Evolutionary conservation across 768 basidiomycete genomes (phyloP), one percentile per base, ranked within the genome.

Genomic region (Leccinum sublutescens): DNA sequence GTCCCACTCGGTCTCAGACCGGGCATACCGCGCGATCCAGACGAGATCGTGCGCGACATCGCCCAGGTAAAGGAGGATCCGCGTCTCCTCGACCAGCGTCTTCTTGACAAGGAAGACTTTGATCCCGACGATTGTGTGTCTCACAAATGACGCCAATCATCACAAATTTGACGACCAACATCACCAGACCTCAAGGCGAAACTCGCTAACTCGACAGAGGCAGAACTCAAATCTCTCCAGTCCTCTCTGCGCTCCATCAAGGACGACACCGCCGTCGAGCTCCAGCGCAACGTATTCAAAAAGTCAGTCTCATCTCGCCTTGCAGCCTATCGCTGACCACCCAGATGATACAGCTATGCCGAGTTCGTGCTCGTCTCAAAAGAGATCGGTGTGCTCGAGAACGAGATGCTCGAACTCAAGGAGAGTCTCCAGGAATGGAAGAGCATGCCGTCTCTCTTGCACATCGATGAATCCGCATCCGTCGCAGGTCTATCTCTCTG

Each of bases 321-420:
- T 33, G 2, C 12, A 19, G 1, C 27, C 54, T 19, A 40, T 21
- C 36, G 11, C 52, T 75, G 60, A 67, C 48, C 25, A 45, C 34
- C 12, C 27, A 17, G 3, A 40, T 57, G 48, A 66, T 57, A 17
- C 67, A 98, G 96, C 75, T 98, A 98, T 69, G 91, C 95, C 50
- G 94, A 98, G 71, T 98, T 98, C 70, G 92, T 99, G 27, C 81
- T 89, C 56, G 92, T 99, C 21, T 97, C 97, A 4, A 98, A 98
- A 70, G 97, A 98, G 75, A 96, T 99, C 55, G 88, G 91, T 27
- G 88, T 91, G 1, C 84, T 99, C 27, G 97, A 99, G 78, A 95
- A 95, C 68, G 95, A 98, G 73, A 92, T 98, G 89, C 82, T 98
- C 31, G 95, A 98, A 68, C 85, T 99, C 71, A 98, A 97, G 73